phyloP scores from a whole-genome alignment of 306 rosid genomes.

The Inga oerstediana region DNA sequence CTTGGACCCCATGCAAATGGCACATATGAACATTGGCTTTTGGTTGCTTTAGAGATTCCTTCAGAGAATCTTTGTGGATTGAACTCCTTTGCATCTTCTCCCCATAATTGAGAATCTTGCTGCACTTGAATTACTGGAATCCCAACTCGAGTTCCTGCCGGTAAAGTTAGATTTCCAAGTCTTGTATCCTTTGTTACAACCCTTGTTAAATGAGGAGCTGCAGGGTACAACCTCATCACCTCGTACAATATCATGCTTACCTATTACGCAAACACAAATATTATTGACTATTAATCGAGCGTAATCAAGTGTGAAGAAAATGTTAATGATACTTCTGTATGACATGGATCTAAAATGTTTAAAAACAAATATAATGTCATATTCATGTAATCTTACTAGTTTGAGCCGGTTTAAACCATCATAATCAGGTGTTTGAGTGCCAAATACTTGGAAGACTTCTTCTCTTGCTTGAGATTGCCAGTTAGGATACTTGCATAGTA shows the following conservation, averaged over 20 bases:
- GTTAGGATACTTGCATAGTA: constrained; percentile 16
- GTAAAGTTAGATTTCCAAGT: background rate
- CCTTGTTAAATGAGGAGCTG: background rate
- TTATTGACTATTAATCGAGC: too few species aligned
- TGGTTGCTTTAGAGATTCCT: background rate
- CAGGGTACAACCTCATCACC: background rate
- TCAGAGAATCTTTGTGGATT: background rate
- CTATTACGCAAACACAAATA: background rate
- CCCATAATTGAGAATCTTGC: background rate
- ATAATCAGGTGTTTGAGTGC: constrained; percentile 28
- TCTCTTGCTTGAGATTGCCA: constrained; percentile 48
- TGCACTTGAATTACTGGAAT: background rate
- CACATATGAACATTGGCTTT: background rate
- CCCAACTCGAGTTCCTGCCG: background rate
- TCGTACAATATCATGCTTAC: constrained; percentile 30
- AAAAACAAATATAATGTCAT: background rate
- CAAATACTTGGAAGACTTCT: constrained; percentile 34
- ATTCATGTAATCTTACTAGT: background rate
- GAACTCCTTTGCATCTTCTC: constrained; percentile 14
- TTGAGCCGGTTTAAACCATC: constrained; percentile 31
- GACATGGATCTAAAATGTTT: background rate
- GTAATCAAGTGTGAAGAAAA: background rate
- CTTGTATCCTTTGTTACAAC: background rate
- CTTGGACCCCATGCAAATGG: constrained; percentile 7
- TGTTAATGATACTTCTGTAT: background rate